Percentiles rank a stretch among this genome's conserved stretches.
phyloP scores from a whole-genome alignment of 225 moss, liverwort and hornwort genomes.

The Pseudisothecium myosuroides region DNA sequence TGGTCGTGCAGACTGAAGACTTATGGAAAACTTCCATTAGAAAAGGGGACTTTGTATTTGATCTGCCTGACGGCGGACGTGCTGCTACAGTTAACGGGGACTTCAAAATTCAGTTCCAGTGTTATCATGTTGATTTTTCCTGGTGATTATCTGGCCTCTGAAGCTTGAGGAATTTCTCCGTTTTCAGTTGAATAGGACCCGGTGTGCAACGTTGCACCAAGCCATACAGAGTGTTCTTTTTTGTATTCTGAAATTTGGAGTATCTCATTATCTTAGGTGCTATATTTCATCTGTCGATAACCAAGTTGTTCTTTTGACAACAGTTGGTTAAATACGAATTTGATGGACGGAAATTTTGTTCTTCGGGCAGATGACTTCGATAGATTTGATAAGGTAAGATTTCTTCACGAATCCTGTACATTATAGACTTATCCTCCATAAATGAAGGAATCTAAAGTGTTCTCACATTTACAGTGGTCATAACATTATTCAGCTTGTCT shows the following conservation, averaged over 20 bases:
- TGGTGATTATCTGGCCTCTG: conserved; percentile 30
- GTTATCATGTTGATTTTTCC: conserved; percentile 76
- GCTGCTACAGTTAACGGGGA: conserved; percentile 81
- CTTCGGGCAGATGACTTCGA: conserved; percentile 58
- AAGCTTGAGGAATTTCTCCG: background rate
- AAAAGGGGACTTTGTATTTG: conserved; percentile 71
- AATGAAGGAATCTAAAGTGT: background rate
- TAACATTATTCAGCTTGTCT: background rate
- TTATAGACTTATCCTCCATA: background rate
- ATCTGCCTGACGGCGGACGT: conserved; percentile 72
- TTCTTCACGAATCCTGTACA: background rate
- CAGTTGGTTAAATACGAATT: conserved; percentile 98
- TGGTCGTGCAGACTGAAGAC: conserved; percentile 54
- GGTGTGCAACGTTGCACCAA: background rate
- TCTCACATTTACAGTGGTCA: background rate
- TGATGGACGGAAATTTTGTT: conserved; percentile 41
- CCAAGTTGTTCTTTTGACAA: background rate
- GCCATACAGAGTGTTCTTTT: background rate
- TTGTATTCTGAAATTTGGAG: background rate
- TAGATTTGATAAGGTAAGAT: conserved; percentile 74
- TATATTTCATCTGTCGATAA: background rate
- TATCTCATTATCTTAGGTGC: background rate
- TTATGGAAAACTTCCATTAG: conserved; percentile 68
- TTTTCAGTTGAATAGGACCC: background rate
- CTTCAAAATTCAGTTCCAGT: conserved; percentile 84